These are phyloP conservation scores for Globisporangium okanoganense DNA, from an alignment of 352 stramenopile genomes.

Conservation along the genomic window DNA sequence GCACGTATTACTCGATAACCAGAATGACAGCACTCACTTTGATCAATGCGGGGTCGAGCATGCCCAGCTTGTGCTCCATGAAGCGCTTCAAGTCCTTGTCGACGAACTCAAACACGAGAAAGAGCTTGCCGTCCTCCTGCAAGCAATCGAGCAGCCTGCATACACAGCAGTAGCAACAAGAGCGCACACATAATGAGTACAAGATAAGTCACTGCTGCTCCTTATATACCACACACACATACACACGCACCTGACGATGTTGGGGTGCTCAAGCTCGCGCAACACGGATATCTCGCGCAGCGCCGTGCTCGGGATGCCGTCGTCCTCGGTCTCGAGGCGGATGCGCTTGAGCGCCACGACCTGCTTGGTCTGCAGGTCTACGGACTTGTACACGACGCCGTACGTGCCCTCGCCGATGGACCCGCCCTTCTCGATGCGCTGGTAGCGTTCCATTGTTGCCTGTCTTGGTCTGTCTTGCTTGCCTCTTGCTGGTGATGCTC, in stretches of 20 bases:
- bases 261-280: conserved; percentile 96
- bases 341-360: conserved; percentile 97
- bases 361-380: conserved; percentile 88
- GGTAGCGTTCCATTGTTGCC: conserved; percentile 83
- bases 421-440: conserved; percentile 92
- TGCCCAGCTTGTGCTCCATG: conserved; percentile 89
- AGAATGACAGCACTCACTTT: conserved; percentile 41
- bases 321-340: conserved; percentile 97
- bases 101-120: conserved; percentile 99
- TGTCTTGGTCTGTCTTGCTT: not conserved
- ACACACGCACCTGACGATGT: conserved; percentile 92
- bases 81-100: conserved; percentile 97
- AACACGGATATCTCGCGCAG: conserved; percentile 98
- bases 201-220: not conserved
- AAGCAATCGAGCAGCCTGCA: conserved; percentile 91
- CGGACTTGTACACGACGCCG: conserved; percentile 96
- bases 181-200: not conserved
- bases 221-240: not conserved
- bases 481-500: conserved; percentile 3
- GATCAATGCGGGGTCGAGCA: conserved; percentile 50
- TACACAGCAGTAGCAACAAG: not conserved
- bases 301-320: conserved; percentile 98
- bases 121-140: conserved; percentile 94
- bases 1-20: not conserved
- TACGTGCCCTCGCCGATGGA: conserved; percentile 96